Conservation (phyloP, 2,329 filamentous ascomycete species). For the Botrytis fragariae region DNA sequence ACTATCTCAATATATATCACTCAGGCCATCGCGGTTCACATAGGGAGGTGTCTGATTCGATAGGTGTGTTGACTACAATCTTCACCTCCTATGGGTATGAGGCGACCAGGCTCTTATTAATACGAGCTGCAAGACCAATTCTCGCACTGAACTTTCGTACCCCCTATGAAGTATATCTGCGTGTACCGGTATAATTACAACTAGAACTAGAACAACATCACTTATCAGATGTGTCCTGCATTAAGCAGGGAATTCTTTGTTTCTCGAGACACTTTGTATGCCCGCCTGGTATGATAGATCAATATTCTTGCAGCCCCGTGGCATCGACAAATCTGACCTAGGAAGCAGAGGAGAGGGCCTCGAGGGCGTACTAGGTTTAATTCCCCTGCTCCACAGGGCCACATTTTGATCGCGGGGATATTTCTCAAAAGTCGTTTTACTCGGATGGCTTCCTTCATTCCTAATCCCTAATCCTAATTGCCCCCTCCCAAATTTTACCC, state of each 20-base stretch:
- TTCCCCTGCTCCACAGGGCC: background rate
- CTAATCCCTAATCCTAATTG: background rate
- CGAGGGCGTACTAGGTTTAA: background rate
- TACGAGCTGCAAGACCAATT: background rate
- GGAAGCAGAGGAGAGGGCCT: background rate
- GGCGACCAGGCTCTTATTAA: background rate
- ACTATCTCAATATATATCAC: background rate
- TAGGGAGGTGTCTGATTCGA: background rate
- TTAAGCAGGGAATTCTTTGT: background rate
- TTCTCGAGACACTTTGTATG: background rate
- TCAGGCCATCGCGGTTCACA: background rate
- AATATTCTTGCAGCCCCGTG: constrained; percentile 3
- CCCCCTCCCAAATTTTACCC: background rate
- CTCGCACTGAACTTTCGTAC: background rate
- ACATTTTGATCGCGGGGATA: constrained; percentile 12
- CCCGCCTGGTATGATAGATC: constrained; percentile 1
- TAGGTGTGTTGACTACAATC: background rate
- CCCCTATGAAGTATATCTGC: background rate
- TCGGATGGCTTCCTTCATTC: constrained; percentile 2
- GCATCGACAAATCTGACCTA: background rate
- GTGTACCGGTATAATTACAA: background rate
- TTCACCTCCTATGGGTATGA: background rate
- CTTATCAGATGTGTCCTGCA: background rate
- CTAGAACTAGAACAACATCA: background rate
- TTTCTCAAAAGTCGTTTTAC: constrained; percentile 7